These are phyloP conservation scores for Phlegmacium glaucopus DNA, from an alignment of 768 basidiomycete genomes.

Conservation along the genomic window DNA sequence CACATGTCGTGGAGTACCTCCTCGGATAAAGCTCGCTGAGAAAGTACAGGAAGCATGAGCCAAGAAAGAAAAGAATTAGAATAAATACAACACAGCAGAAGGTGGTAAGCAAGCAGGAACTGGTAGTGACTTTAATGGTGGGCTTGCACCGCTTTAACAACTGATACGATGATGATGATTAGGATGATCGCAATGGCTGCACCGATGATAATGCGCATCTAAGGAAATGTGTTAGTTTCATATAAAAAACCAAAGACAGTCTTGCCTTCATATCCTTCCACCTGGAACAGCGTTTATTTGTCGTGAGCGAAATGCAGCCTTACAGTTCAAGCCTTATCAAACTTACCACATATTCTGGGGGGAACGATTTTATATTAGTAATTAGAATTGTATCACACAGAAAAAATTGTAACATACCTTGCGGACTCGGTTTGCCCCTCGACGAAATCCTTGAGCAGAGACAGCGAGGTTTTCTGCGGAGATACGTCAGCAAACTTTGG, in stretches of 20 bases:
- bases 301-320: conserved; percentile 5
- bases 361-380: conserved; percentile 7
- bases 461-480: conserved; percentile 88
- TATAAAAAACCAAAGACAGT: conserved; percentile 9
- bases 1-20: neutral
- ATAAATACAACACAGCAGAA: conserved; percentile 21
- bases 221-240: conserved; percentile 1
- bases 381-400: neutral
- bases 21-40: neutral
- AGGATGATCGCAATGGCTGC: conserved; percentile 87
- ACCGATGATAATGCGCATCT: conserved; percentile 98
- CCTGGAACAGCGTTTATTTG: conserved; percentile 38
- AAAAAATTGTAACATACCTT: conserved; percentile 59
- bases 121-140: conserved; percentile 25
- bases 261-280: conserved; percentile 97
- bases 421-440: conserved; percentile 95
- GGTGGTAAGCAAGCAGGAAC: conserved; percentile 3
- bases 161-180: conserved; percentile 92
- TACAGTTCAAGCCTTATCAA: neutral
- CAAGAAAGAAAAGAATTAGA: conserved; percentile 17
- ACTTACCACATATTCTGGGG: conserved; percentile 88
- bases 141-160: conserved; percentile 82
- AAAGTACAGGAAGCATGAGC: neutral
- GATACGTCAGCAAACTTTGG: neutral
- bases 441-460: conserved; percentile 97